A percentile compares a stretch with the other conserved stretches of the same genome.
These are phyloP conservation scores for Suillus weaverae DNA, from an alignment of 768 basidiomycete species.

Conservation along the genomic window DNA sequence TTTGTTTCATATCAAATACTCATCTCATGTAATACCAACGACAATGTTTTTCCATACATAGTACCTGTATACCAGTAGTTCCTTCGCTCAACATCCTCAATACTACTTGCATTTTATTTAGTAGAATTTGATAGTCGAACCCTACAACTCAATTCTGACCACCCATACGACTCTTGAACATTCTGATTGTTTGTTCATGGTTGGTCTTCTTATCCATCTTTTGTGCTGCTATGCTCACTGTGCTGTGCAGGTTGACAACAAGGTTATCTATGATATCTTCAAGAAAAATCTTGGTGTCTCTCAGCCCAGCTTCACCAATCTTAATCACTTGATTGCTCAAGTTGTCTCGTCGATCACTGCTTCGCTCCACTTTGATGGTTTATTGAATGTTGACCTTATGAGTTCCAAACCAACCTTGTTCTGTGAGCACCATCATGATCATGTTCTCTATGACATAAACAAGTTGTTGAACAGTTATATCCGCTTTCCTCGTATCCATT, in stretches of 20 bases:
- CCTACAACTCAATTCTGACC: slow-evolving; percentile 97
- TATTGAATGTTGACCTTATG: slow-evolving; percentile 94
- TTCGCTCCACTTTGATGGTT: slow-evolving; percentile 95
- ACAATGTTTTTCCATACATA: too few species aligned
- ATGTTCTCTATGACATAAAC: slow-evolving; percentile 6
- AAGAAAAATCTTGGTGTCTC: slow-evolving; percentile 87
- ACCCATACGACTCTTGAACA: slow-evolving; percentile 99
- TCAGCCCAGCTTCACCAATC: slow-evolving; percentile 87
- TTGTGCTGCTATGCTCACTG: slow-evolving; percentile 12
- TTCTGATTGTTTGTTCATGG: slow-evolving; percentile 99
- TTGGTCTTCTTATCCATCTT: slow-evolving; percentile 24
- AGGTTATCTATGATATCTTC: slow-evolving; percentile 99
- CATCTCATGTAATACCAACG: too few species aligned
- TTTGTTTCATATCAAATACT: too few species aligned
- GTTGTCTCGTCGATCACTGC: slow-evolving; percentile 98
- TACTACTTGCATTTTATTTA: too few species aligned
- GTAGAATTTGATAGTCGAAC: slow-evolving; percentile 97
- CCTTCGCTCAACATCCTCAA: too few species aligned
- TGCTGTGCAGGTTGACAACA: slow-evolving; percentile 82
- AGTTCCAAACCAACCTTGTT: slow-evolving; percentile 98
- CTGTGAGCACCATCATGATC: slow-evolving; percentile 71
- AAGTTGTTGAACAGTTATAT: slow-evolving; percentile 27
- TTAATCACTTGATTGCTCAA: slow-evolving; percentile 96
- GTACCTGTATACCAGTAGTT: too few species aligned
- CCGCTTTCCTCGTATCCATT: slow-evolving; percentile 98